Conservation (phyloP, 345 rosid species). For the Gossypium rotundifolium region DNA sequence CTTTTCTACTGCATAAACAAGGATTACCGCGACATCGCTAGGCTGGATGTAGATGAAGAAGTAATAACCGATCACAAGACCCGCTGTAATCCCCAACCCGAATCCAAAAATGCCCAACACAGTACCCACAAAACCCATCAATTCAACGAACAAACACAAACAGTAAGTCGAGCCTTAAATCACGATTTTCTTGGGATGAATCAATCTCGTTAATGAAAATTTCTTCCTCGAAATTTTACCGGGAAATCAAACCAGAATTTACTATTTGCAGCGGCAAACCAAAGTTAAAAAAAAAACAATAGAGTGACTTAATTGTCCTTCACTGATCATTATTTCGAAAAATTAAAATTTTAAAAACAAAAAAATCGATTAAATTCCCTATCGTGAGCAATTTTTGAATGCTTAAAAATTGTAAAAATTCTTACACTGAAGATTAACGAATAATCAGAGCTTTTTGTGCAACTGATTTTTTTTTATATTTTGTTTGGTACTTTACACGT, state of each 20-base stretch:
- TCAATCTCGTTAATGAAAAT: background rate
- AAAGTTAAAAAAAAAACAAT: background rate
- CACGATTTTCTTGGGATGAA: background rate
- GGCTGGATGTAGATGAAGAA: conserved; percentile 78
- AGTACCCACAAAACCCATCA: conserved; percentile 74
- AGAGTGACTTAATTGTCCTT: background rate
- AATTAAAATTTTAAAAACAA: background rate
- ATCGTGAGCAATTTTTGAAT: background rate
- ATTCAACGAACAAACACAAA: background rate
- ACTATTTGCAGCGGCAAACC: background rate
- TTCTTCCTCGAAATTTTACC: background rate
- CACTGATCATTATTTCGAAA: background rate
- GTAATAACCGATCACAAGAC: conserved; percentile 68
- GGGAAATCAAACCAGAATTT: background rate
- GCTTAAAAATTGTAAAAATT: background rate
- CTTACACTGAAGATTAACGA: background rate
- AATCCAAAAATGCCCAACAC: conserved; percentile 76
- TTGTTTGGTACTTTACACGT: background rate
- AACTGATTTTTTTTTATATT: background rate
- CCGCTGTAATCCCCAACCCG: conserved; percentile 72
- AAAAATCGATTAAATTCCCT: background rate
- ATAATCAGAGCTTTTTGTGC: background rate
- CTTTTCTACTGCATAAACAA: background rate
- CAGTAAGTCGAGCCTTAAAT: background rate
- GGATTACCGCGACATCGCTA: conserved; percentile 59